Evolutionary conservation across 257 asterid genomes (phyloP), one percentile per base, ranked within the genome.

Genomic region (Nicotiana tabacum): DNA sequence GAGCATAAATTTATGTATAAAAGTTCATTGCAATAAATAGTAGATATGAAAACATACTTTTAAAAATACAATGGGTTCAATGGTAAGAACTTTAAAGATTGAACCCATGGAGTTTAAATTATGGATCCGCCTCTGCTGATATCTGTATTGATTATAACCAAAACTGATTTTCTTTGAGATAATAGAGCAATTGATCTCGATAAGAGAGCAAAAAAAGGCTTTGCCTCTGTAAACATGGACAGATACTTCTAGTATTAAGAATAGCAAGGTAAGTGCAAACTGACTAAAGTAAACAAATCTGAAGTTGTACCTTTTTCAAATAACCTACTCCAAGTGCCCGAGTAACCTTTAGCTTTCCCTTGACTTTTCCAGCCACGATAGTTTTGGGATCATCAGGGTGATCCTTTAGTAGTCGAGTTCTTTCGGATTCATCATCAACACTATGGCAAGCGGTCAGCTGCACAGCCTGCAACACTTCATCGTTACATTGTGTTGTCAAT

Each of bases 271-370:
- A 43, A 21, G 33, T 43, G 57, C 21, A 70, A 72, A 6, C 43
- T 74, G 39, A 74, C 16, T 6, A 74, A 37, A 80, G 5, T 29
- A 78, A 46, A 39, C 56, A 37, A 69, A 86, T 17, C 81, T 17
- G 10, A 55, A 6, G 37, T 27, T 74, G 24, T 89, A 96, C 99
- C 97, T 89, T 93, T 86, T 96, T 96, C 91, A 96, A 89, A 90
- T 96, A 96, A 79, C 99, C 99, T 69, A 94, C 99, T 66, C 99
- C 99, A 58, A 96, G 93, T 61, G 99, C 99, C 83, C 98, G 89
- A 9, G 99, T 93, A 84, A 96, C 98, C 84, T 91, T 91, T 62
- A 96, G 90, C 91, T 89, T 96, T 81, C 99, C 99, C 87, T 96
- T 94, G 55, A 94, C 95, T 88, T 86, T 94, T 68, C 97, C 98